Percentiles rank a stretch among this genome's conserved stretches.
Conservation (phyloP, 2,329 filamentous ascomycete species). For the Paecilomyces fulvus region DNA sequence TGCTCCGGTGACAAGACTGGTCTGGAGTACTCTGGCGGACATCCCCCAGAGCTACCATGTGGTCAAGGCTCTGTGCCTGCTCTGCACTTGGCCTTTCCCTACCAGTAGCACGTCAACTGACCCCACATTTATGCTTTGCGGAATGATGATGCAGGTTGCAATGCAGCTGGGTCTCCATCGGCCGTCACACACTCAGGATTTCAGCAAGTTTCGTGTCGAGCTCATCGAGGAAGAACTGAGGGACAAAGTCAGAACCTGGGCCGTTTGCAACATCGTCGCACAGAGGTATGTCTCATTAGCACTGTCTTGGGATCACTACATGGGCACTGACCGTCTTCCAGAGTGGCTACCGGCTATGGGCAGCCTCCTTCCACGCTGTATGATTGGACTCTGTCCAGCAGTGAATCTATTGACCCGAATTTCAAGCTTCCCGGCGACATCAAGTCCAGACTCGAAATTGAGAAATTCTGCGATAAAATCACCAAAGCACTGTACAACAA, state of each 20-base stretch:
- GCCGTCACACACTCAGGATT: slow-evolving; percentile 54
- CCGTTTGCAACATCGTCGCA: slow-evolving; percentile 59
- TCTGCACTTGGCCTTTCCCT: slow-evolving; percentile 59
- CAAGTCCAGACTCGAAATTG: slow-evolving; percentile 45
- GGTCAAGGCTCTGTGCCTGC: slow-evolving; percentile 54
- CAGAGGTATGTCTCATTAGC: slow-evolving; percentile 43
- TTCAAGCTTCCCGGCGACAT: slow-evolving; percentile 46
- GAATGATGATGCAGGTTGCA: slow-evolving; percentile 60
- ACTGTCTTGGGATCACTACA: background rate
- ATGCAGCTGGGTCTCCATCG: slow-evolving; percentile 59
- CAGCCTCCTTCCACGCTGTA: slow-evolving; percentile 56
- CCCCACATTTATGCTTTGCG: slow-evolving; percentile 57
- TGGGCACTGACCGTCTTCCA: slow-evolving; percentile 17
- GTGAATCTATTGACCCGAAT: slow-evolving; percentile 35
- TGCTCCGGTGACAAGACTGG: slow-evolving; percentile 47
- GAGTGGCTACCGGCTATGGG: slow-evolving; percentile 60
- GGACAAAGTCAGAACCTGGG: slow-evolving; percentile 59
- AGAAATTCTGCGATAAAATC: slow-evolving; percentile 51
- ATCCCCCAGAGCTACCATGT: slow-evolving; percentile 57
- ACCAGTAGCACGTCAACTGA: slow-evolving; percentile 56
- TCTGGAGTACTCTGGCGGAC: slow-evolving; percentile 54
- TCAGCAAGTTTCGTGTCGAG: slow-evolving; percentile 43
- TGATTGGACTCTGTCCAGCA: slow-evolving; percentile 48
- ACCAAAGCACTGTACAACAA: slow-evolving; percentile 51
- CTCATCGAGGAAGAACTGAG: slow-evolving; percentile 54